A percentile compares a stretch with the other conserved stretches of the same genome.
Conservation (phyloP, 305 asterid genomes). For the Striga hermonthica region DNA sequence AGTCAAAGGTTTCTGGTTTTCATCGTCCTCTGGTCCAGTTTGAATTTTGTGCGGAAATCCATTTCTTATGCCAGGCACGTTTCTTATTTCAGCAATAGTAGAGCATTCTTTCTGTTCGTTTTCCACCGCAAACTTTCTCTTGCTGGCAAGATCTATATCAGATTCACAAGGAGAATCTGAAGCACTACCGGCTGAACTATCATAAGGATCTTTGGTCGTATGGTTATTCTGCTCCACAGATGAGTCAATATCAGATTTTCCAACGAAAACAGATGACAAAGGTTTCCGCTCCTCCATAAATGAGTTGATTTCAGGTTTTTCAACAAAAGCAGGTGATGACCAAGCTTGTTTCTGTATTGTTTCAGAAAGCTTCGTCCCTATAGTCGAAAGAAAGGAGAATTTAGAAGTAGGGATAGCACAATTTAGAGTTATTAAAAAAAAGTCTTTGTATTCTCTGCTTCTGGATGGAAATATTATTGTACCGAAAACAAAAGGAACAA, state of each 20-base stretch:
- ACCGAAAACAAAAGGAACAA: neutral
- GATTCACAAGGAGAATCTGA: slow-evolving; percentile 31
- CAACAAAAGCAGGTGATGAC: slow-evolving; percentile 33
- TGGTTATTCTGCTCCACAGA: slow-evolving; percentile 32
- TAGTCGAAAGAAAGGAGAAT: slow-evolving; percentile 22
- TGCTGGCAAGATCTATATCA: slow-evolving; percentile 26
- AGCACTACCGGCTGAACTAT: slow-evolving; percentile 31
- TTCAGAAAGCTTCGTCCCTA: slow-evolving; percentile 41
- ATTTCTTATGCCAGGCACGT: no score
- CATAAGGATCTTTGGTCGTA: slow-evolving; percentile 32
- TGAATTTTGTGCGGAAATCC: neutral
- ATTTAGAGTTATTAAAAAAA: neutral
- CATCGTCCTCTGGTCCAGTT: slow-evolving; percentile 28
- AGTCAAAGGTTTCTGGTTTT: slow-evolving; percentile 28
- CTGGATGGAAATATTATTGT: neutral
- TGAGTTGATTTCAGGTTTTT: slow-evolving; percentile 27
- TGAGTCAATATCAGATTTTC: slow-evolving; percentile 38
- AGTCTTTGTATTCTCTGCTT: neutral
- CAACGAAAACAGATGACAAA: slow-evolving; percentile 32
- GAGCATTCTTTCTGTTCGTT: neutral
- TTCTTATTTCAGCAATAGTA: no score
- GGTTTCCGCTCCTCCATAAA: slow-evolving; percentile 9
- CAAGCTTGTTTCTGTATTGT: slow-evolving; percentile 32
- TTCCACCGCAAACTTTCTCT: slow-evolving; percentile 7
- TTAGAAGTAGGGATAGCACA: slow-evolving; percentile 17